Evolutionary conservation across 2,329 filamentous ascomycete species (phyloP), one percentile per base, ranked within the genome.

Genomic region (Epichloe hybrida): DNA sequence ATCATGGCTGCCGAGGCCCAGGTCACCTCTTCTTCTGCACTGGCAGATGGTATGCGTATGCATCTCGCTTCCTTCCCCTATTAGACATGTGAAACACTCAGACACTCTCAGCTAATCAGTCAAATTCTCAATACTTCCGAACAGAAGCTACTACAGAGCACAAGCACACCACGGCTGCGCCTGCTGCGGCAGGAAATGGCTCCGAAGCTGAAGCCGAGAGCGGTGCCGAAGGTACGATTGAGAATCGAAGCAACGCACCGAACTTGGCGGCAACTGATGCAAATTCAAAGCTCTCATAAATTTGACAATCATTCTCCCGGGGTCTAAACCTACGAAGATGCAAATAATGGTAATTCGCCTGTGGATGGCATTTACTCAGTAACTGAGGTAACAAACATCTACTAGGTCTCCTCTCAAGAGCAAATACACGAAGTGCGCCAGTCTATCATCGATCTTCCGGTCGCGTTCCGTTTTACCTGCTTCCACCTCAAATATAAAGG

Each of bases 381-480:
- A 23, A 20, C 21, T 47, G 17, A 44, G 20, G 21, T 39, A 13
- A 27, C 38, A 12, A 20, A 27, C n/a, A 13, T 34, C 61, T 35
- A 41, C 36, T 36, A 93, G 86, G 86, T 95, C 51, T 91, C 88
- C 41, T 84, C 84, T 57, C 86, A 95, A 74, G 94, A 98, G 71
- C 91, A 96, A 68, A 84, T 97, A 54, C 93, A 97, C 69, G 93
- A 98, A 74, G 83, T 98, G 60, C 87, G 93, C 58, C 93, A 97
- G 70, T 91, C 90, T 55, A 86, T 98, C 65, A 89, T 96, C 70
- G 93, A 98, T 69, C 78, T 89, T 47, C 93, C 93, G 5, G 78
- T 84, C 53, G 94, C 91, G 48, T 93, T 96, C 72, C 89, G 95
- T 69, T 96, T 96, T 73, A 95, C 93, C 49, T 98, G 93, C 75